phyloP scores from a whole-genome alignment of 371 early-diverging fungal species.

The Apophysomyces ossiformis region DNA sequence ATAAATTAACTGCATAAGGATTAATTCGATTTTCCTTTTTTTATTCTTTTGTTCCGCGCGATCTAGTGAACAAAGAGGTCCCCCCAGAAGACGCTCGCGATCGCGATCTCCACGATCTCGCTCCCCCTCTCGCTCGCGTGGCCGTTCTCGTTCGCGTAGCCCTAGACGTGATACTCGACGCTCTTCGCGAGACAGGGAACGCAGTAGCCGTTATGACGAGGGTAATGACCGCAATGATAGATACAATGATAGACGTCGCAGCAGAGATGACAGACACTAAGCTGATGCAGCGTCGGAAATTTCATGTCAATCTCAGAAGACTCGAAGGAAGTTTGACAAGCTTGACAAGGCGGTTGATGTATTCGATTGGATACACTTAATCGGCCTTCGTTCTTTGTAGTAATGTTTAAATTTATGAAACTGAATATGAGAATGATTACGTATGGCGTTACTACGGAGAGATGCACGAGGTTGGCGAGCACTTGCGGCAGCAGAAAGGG shows the following conservation, averaged over 20 bases:
- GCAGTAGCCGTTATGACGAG: constrained; percentile 9
- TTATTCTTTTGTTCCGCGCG: neutral
- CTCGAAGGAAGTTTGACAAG: constrained; percentile 37
- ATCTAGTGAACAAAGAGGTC: constrained; percentile 12
- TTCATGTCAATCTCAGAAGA: constrained; percentile 4
- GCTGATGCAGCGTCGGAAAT: constrained; percentile 4
- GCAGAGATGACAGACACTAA: constrained; percentile 10
- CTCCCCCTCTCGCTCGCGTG: constrained; percentile 6
- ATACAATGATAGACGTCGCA: constrained; percentile 11
- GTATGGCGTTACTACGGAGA: constrained; percentile 11
- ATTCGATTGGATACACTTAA: constrained; percentile 39
- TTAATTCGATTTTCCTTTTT: neutral
- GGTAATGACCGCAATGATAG: constrained; percentile 12
- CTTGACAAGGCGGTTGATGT: constrained; percentile 58
- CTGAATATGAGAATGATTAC: constrained; percentile 10
- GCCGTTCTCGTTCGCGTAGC: constrained; percentile 15
- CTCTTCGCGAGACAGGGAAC: constrained; percentile 5
- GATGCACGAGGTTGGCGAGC: constrained; percentile 9
- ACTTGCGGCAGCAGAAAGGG: constrained; percentile 7
- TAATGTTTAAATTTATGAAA: constrained; percentile 11
- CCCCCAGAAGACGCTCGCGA: constrained; percentile 37
- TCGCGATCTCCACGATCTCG: constrained; percentile 30
- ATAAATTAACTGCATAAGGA: neutral
- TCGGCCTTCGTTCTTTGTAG: constrained; percentile 5
- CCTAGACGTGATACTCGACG: constrained; percentile 11